Evolutionary conservation across 2,329 filamentous ascomycete genomes (phyloP).

Genomic region (Zopfia rhizophila): DNA sequence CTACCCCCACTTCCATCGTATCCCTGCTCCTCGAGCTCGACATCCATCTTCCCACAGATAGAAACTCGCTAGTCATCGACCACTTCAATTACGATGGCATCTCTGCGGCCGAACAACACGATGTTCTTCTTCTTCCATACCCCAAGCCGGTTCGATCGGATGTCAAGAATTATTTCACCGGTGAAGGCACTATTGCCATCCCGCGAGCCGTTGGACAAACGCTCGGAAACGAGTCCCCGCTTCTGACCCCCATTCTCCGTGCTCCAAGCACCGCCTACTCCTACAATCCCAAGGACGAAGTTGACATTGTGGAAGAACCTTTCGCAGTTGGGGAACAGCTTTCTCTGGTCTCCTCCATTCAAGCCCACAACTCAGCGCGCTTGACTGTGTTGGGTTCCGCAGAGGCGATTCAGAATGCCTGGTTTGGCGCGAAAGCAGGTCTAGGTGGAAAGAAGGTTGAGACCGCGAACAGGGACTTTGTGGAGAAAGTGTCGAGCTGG

Average conservation of each 20-base stretch:
- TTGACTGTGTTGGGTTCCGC: constrained; percentile 85
- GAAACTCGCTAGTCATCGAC: constrained; percentile 86
- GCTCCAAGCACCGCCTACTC: constrained; percentile 88
- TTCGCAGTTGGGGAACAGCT: constrained; percentile 88
- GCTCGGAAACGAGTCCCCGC: constrained; percentile 77
- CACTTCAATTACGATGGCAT: constrained; percentile 92
- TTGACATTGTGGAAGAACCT: constrained; percentile 76
- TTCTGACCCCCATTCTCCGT: constrained; percentile 83
- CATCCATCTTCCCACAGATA: constrained; percentile 85
- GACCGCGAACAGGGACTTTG: constrained; percentile 86
- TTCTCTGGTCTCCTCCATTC: constrained; percentile 83
- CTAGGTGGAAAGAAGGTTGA: constrained; percentile 65
- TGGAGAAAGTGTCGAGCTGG: constrained; percentile 88
- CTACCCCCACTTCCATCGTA: constrained; percentile 77
- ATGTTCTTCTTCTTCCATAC: constrained; percentile 82
- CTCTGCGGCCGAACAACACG: constrained; percentile 83
- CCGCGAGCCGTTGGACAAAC: constrained; percentile 83
- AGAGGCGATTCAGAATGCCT: constrained; percentile 87
- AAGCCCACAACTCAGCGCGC: constrained; percentile 93
- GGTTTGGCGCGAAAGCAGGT: constrained; percentile 82
- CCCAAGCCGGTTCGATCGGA: constrained; percentile 73
- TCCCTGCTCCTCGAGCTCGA: constrained; percentile 88
- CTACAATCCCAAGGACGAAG: constrained; percentile 92
- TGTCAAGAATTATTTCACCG: constrained; percentile 80
- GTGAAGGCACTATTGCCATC: constrained; percentile 78